A percentile compares a stretch with the other conserved stretches of the same genome.
Conservation (phyloP, 148 eudicot species). For the Silene conica region DNA sequence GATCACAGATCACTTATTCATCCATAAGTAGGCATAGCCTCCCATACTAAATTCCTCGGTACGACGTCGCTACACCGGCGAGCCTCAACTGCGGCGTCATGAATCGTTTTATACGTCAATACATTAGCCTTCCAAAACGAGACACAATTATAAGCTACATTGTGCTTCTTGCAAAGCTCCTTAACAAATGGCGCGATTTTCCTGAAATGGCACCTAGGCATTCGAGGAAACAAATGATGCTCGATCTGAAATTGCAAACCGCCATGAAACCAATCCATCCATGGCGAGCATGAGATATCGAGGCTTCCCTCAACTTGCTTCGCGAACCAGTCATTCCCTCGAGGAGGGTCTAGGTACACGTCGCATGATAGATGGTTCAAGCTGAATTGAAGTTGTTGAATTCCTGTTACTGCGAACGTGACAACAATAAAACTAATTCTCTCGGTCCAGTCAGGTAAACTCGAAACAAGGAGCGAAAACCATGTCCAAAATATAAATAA, state of each 20-base stretch:
- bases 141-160: not conserved
- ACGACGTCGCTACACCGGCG: not conserved
- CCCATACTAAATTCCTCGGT: constrained; percentile 10
- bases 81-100: not conserved
- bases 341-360: constrained; percentile 39
- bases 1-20: not conserved
- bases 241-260: constrained; percentile 9
- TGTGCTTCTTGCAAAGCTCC: constrained; percentile 5
- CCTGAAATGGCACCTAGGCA: constrained; percentile 13
- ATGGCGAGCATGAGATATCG: constrained; percentile 9
- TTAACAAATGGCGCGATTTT: constrained; percentile 6
- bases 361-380: constrained; percentile 46
- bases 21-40: constrained; percentile 4
- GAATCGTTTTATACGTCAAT: not conserved
- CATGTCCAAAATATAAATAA: constrained; percentile 47
- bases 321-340: constrained; percentile 28
- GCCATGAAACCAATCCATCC: constrained; percentile 15
- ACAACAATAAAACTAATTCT: constrained; percentile 30
- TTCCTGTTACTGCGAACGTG: constrained; percentile 41
- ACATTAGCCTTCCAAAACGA: constrained; percentile 8
- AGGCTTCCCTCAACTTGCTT: constrained; percentile 3
- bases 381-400: constrained; percentile 48
- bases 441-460: constrained; percentile 44
- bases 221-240: constrained; percentile 8
- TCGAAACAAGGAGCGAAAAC: constrained; percentile 47